A percentile compares a stretch with the other conserved stretches of the same genome.
These are phyloP conservation scores for Alternaria sp. DNA, from an alignment of 2,329 filamentous ascomycete species.

Conservation along the genomic window DNA sequence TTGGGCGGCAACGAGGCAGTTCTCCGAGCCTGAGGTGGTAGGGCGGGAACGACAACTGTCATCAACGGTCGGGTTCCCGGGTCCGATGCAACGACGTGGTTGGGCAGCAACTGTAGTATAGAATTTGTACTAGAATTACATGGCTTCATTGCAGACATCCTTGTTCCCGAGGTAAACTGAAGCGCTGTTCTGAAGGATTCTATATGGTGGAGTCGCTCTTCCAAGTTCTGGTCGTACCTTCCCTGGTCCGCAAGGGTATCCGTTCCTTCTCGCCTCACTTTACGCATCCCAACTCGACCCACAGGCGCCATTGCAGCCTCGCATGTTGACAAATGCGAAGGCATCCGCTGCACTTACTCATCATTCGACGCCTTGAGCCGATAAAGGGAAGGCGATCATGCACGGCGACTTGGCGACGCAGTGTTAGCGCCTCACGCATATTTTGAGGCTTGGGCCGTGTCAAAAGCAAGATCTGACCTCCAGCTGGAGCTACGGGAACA, in stretches of 20 bases:
- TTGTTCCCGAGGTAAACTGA: constrained; percentile 4
- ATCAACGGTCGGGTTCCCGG: constrained; percentile 23
- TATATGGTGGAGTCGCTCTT: constrained; percentile 13
- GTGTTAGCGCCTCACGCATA: constrained; percentile 6
- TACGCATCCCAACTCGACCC: constrained; percentile 5
- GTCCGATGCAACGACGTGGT: constrained; percentile 13
- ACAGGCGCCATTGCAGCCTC: constrained; percentile 20
- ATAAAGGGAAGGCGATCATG: constrained; percentile 8
- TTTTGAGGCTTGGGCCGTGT: constrained; percentile 5
- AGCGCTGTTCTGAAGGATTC: background rate
- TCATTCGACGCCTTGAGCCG: constrained; percentile 7
- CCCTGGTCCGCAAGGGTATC: constrained; percentile 12
- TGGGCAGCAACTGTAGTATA: constrained; percentile 34
- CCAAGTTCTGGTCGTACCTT: background rate
- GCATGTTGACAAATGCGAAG: constrained; percentile 10
- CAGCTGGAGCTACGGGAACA: constrained; percentile 13
- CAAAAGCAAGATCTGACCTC: constrained; percentile 14
- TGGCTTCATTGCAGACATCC: constrained; percentile 19
- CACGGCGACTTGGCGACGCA: constrained; percentile 3
- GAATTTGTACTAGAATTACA: constrained; percentile 24
- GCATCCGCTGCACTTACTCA: background rate
- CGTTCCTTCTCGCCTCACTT: constrained; percentile 23
- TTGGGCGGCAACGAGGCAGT: constrained; percentile 31
- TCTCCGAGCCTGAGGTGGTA: constrained; percentile 20
- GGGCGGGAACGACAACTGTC: constrained; percentile 28